These are phyloP conservation scores for Geosmithia morbida DNA, from an alignment of 2,329 filamentous ascomycete genomes.

Conservation along the genomic window DNA sequence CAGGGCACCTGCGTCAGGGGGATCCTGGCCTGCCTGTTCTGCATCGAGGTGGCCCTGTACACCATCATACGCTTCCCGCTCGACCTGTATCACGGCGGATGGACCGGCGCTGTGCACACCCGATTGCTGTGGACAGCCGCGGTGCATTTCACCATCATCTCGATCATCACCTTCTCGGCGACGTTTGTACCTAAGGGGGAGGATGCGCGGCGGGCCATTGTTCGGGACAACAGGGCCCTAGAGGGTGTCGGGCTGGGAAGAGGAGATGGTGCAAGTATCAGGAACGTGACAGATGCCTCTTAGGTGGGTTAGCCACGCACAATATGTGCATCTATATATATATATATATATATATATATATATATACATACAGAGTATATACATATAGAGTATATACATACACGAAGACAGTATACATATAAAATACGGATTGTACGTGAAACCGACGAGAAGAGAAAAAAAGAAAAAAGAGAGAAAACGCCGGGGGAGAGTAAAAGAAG, in stretches of 20 bases:
- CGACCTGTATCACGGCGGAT: constrained; percentile 5
- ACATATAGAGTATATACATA: too few relatives aligned
- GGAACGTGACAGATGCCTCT: too few relatives aligned
- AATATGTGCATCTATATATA: too few relatives aligned
- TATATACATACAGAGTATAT: too few relatives aligned
- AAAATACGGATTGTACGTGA: too few relatives aligned
- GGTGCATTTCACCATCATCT: constrained; percentile 30
- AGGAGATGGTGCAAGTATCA: too few relatives aligned
- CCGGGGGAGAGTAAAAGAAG: too few relatives aligned
- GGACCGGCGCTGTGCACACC: constrained; percentile 20
- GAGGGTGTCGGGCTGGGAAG: neutral
- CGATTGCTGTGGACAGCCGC: constrained; percentile 28
- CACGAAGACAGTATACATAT: too few relatives aligned
- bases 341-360: too few relatives aligned
- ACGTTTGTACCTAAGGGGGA: constrained; percentile 28
- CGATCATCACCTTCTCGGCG: constrained; percentile 22
- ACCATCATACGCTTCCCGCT: constrained; percentile 27
- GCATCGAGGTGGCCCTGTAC: constrained; percentile 31
- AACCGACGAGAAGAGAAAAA: too few relatives aligned
- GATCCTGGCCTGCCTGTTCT: constrained; percentile 36
- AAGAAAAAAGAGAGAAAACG: too few relatives aligned
- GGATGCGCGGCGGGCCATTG: neutral
- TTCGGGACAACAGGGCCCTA: neutral
- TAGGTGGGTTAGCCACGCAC: too few relatives aligned
- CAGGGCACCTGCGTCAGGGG: constrained; percentile 32